Evolutionary conservation across 805 yeast species (phyloP).

Genomic region (Nakazawaea siamensis): DNA sequence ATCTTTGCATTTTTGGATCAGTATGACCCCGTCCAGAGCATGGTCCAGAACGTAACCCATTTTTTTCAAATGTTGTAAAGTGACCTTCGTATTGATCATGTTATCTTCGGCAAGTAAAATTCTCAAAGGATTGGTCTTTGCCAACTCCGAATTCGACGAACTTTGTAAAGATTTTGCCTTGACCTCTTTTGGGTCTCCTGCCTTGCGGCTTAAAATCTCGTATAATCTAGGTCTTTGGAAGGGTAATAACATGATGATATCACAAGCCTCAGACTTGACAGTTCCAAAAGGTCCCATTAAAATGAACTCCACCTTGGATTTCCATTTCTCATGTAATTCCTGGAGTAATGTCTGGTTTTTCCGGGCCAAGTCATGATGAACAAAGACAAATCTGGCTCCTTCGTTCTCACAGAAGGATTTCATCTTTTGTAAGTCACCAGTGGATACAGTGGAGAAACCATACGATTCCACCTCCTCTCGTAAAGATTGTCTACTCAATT

Average conservation of each 20-base stretch:
- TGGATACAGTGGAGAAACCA: constrained; percentile 21
- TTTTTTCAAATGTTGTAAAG: constrained; percentile 37
- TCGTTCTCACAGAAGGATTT: not conserved
- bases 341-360: too few relatives aligned
- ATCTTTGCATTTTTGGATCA: constrained; percentile 24
- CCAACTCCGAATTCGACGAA: constrained; percentile 20
- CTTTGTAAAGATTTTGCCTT: constrained; percentile 13
- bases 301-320: constrained; percentile 1
- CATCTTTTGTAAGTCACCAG: constrained; percentile 5
- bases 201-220: constrained; percentile 5
- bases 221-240: constrained; percentile 12
- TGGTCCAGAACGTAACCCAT: constrained; percentile 44
- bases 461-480: constrained; percentile 24
- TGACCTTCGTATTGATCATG: constrained; percentile 39
- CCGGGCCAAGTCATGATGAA: too few relatives aligned
- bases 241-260: constrained; percentile 14
- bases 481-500: constrained; percentile 25
- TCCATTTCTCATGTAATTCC: not conserved
- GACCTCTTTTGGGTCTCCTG: constrained; percentile 8
- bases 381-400: constrained; percentile 7
- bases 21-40: constrained; percentile 43
- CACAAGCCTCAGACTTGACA: constrained; percentile 2
- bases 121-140: constrained; percentile 31
- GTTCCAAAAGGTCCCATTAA: constrained; percentile 14
- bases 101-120: constrained; percentile 52